A percentile compares a stretch with the other conserved stretches of the same genome.
Conservation (phyloP, 2,329 filamentous ascomycete species). For the Trichoderma simmonsii region DNA sequence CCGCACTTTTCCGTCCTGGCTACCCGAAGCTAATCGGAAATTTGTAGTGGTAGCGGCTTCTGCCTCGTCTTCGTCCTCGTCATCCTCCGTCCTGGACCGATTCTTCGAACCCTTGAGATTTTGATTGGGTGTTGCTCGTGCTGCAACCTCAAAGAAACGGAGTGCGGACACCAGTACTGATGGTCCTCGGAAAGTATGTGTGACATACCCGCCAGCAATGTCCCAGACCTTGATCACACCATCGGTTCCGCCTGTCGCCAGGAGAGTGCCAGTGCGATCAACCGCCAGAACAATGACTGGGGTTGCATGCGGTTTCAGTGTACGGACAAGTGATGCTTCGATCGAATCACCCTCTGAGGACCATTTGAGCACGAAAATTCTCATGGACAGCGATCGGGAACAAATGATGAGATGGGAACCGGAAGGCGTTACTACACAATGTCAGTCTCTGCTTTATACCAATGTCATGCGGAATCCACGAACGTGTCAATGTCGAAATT, state of each 20-base stretch:
- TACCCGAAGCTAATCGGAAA: conserved; percentile 84
- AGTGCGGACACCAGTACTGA: conserved; percentile 88
- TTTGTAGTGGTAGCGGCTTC: conserved; percentile 47
- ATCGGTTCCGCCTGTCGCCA: conserved; percentile 91
- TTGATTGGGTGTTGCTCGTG: conserved; percentile 33
- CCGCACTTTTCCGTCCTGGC: conserved; percentile 87
- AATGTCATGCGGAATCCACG: conserved; percentile 18
- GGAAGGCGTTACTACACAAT: conserved; percentile 70
- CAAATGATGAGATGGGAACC: conserved; percentile 86
- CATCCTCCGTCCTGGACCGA: conserved; percentile 25
- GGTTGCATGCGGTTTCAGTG: conserved; percentile 83
- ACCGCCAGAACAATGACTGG: conserved; percentile 84
- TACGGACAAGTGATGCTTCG: conserved; percentile 67
- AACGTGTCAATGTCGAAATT: conserved; percentile 71
- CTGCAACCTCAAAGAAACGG: conserved; percentile 79
- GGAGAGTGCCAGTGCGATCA: conserved; percentile 81
- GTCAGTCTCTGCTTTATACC: conserved; percentile 19
- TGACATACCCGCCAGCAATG: conserved; percentile 82
- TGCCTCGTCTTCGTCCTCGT: conserved; percentile 38
- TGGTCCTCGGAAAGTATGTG: conserved; percentile 92
- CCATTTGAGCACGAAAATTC: conserved; percentile 72
- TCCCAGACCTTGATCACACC: conserved; percentile 97
- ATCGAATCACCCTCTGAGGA: conserved; percentile 56
- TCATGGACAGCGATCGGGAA: conserved; percentile 94
- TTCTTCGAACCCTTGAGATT: conserved; percentile 37